Conservation (phyloP, 2,329 filamentous ascomycete genomes). For the Cytospora piceae region DNA sequence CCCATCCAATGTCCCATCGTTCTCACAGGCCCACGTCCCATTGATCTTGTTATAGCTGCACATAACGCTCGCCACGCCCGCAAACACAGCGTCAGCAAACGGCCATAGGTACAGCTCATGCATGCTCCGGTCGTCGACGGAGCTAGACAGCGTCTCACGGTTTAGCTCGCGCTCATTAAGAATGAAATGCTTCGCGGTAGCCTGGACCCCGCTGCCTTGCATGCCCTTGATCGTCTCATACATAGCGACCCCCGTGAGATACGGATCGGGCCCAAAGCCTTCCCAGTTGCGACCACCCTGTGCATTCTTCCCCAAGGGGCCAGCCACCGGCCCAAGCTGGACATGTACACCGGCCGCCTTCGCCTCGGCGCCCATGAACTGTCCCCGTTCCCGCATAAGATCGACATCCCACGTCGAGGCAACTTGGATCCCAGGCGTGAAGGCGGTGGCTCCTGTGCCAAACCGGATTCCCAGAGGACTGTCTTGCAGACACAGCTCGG, state of each 20-base stretch:
- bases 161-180: slow-evolving; percentile 71
- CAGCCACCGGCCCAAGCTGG: slow-evolving; percentile 74
- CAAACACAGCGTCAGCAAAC: slow-evolving; percentile 69
- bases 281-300: slow-evolving; percentile 82
- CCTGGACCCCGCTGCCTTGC: slow-evolving; percentile 55
- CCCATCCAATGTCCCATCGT: slow-evolving; percentile 61
- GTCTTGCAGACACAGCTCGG: slow-evolving; percentile 77
- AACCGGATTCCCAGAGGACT: slow-evolving; percentile 78
- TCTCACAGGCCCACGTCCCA: slow-evolving; percentile 69
- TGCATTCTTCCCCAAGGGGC: slow-evolving; percentile 74
- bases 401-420: slow-evolving; percentile 80
- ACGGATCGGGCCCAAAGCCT: slow-evolving; percentile 78
- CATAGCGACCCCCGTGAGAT: slow-evolving; percentile 67
- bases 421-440: slow-evolving; percentile 78
- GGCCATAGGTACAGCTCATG: slow-evolving; percentile 72
- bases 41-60: slow-evolving; percentile 76
- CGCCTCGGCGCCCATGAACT: slow-evolving; percentile 71
- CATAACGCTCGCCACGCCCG: slow-evolving; percentile 70
- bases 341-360: slow-evolving; percentile 73
- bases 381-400: slow-evolving; percentile 72
- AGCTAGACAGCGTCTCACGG: slow-evolving; percentile 57
- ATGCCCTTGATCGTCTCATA: slow-evolving; percentile 64
- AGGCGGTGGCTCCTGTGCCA: slow-evolving; percentile 72
- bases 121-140: slow-evolving; percentile 66
- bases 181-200: slow-evolving; percentile 64